Conservation (phyloP, 257 asterid genomes). For the Nicotiana paniculata region DNA sequence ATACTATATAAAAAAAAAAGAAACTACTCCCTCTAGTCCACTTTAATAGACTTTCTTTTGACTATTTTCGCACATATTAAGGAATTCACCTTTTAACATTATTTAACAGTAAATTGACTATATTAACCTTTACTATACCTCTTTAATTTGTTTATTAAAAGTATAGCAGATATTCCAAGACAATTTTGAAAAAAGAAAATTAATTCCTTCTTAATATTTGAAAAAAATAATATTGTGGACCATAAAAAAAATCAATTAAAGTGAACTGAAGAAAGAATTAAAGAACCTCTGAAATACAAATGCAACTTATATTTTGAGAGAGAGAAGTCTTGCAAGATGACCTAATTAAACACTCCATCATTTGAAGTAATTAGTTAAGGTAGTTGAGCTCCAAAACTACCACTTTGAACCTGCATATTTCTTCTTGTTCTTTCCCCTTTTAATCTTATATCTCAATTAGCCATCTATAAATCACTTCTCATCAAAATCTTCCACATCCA, state of each 20-base stretch:
- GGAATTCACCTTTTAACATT: not conserved
- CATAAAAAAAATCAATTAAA: too few relatives aligned
- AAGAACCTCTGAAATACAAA: not conserved
- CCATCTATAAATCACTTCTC: not conserved
- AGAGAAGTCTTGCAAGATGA: not conserved
- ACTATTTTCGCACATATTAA: too few relatives aligned
- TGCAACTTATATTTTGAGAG: not conserved
- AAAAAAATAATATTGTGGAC: too few relatives aligned
- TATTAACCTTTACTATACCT: too few relatives aligned
- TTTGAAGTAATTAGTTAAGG: constrained; percentile 13
- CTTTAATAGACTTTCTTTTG: too few relatives aligned
- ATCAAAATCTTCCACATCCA: constrained; percentile 3
- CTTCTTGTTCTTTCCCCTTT: constrained; percentile 7
- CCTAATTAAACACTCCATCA: constrained; percentile 8
- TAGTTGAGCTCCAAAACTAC: constrained; percentile 22
- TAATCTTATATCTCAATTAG: not conserved
- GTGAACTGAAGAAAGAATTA: too few relatives aligned
- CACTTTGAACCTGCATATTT: constrained; percentile 3
- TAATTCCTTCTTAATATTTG: too few relatives aligned
- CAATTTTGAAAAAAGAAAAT: too few relatives aligned
- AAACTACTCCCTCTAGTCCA: too few relatives aligned
- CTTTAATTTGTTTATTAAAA: too few relatives aligned
- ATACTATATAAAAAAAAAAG: too few relatives aligned
- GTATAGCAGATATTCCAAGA: too few relatives aligned
- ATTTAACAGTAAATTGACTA: not conserved